Evolutionary conservation across 495 filamentous ascomycete genomes (phyloP), one percentile per base, ranked within the genome.

Genomic region (Hyaloscypha variabilis): DNA sequence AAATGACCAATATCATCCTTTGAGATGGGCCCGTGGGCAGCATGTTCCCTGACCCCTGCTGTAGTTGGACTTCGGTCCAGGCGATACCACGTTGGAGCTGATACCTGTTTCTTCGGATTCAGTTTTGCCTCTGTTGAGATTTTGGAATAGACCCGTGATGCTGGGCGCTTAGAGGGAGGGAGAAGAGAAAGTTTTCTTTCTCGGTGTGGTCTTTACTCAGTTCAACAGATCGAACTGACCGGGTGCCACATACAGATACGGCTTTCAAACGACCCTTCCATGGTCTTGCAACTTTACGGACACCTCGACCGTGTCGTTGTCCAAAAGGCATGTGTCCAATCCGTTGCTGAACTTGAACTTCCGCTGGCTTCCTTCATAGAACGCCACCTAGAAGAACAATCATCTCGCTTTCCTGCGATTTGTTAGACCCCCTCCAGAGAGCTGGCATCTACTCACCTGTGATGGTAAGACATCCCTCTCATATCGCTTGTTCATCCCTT

Each of bases 31-130:
- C 39, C 39, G 39, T 46, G 39, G 39, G 39, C 39, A 46, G 39
- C 39, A 46, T 46, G 39, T 46, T 46, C 39, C 39, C 39, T 46
- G 39, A 46, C 39, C 39, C 6, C 39, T 46, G 39, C 39, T 46
- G 39, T 46, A 46, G 39, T 46, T 46, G 39, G 39, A 19, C 13
- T 46, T 46, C 39, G 39, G 39, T 46, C 39, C 39, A 46, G 39
- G 39, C 39, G 39, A 46, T 46, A 46, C 39, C 39, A 46, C 39
- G 39, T 46, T 46, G 39, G 11, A 17, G 39, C 39, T 46, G 39
- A 46, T 46, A 46, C 39, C 39, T 46, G 39, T 46, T 46, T 46
- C 39, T 46, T 46, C 39, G 39, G 39, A 46, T 46, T 46, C 39
- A 46, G 39, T 46, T 14, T 46, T 46, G 39, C 10, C 39, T 46